A percentile compares a stretch with the other conserved stretches of the same genome.
Conservation (phyloP, 805 yeast species). For the Yamadazyma takamatsuzukensis region DNA sequence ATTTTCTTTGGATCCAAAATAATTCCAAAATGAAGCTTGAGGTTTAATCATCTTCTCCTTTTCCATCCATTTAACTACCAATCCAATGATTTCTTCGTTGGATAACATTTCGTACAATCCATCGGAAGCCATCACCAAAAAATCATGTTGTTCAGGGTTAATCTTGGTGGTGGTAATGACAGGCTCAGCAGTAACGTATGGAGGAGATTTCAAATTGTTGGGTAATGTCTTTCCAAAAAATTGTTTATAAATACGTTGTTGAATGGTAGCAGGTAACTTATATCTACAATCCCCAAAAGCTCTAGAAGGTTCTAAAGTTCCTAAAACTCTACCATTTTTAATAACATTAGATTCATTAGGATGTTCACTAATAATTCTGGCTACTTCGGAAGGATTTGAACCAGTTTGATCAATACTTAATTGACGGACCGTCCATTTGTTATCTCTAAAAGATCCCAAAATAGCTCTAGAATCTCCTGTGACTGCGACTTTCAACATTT, state of each 20-base stretch:
- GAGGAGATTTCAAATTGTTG: constrained; percentile 76
- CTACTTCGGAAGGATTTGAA: constrained; percentile 81
- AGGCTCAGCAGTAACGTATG: constrained; percentile 97
- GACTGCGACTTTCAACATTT: constrained; percentile 80
- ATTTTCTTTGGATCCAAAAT: constrained; percentile 38
- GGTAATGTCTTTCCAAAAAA: constrained; percentile 82
- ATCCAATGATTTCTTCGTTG: constrained; percentile 87
- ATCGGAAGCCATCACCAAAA: constrained; percentile 89
- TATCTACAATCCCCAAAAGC: constrained; percentile 98
- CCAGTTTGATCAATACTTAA: constrained; percentile 93
- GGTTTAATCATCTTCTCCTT: constrained; percentile 59
- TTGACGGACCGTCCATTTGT: constrained; percentile 84
- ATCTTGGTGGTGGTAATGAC: constrained; percentile 80
- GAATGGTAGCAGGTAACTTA: constrained; percentile 76
- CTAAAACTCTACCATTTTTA: constrained; percentile 84
- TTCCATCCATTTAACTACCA: constrained; percentile 93
- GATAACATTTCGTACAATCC: constrained; percentile 90
- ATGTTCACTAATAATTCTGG: constrained; percentile 78
- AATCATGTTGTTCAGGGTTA: constrained; percentile 68
- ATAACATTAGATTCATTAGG: constrained; percentile 86
- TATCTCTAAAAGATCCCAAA: constrained; percentile 66
- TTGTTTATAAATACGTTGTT: constrained; percentile 65
- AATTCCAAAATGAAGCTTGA: constrained; percentile 44
- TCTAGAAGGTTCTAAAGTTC: constrained; percentile 90
- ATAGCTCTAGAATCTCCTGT: constrained; percentile 96